Percentiles rank a stretch among this genome's conserved stretches.
phyloP scores from a whole-genome alignment of 2,329 filamentous ascomycete genomes.

The Calycina herbarum region DNA sequence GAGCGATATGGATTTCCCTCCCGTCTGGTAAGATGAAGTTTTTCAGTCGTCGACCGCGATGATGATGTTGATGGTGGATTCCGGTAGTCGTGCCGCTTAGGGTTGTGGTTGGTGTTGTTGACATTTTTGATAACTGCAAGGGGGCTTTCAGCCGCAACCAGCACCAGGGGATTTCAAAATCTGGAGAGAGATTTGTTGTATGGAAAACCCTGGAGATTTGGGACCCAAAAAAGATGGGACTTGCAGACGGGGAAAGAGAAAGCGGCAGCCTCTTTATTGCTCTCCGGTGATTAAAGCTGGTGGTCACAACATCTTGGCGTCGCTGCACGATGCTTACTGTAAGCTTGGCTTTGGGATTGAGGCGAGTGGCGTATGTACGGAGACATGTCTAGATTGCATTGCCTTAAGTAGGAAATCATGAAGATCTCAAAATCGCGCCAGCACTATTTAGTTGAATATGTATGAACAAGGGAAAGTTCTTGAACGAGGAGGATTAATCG shows the following conservation, averaged over 20 bases:
- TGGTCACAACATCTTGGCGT: too few species aligned
- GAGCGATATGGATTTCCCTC: conserved; percentile 55
- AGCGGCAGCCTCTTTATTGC: background rate
- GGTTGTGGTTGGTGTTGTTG: conserved; percentile 23
- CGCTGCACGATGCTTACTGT: background rate
- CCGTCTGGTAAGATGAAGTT: conserved; percentile 58
- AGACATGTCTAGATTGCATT: background rate
- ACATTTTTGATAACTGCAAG: conserved; percentile 18
- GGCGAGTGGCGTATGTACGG: background rate
- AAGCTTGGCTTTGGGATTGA: background rate
- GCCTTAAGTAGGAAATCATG: background rate
- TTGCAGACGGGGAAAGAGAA: background rate
- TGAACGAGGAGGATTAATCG: too few species aligned
- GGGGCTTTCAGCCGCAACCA: background rate
- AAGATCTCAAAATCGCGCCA: background rate
- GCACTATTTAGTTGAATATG: too few species aligned
- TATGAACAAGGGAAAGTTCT: too few species aligned
- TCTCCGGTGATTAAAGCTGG: too few species aligned
- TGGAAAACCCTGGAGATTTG: background rate
- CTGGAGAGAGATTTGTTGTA: background rate
- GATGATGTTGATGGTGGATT: conserved; percentile 27
- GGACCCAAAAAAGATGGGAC: background rate
- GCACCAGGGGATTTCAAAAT: background rate
- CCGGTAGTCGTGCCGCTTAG: conserved; percentile 7
- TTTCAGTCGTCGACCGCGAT: conserved; percentile 44